Evolutionary conservation across 1,284 basidiomycete species (phyloP).

Genomic region (Moesziomyces parantarcticus): DNA sequence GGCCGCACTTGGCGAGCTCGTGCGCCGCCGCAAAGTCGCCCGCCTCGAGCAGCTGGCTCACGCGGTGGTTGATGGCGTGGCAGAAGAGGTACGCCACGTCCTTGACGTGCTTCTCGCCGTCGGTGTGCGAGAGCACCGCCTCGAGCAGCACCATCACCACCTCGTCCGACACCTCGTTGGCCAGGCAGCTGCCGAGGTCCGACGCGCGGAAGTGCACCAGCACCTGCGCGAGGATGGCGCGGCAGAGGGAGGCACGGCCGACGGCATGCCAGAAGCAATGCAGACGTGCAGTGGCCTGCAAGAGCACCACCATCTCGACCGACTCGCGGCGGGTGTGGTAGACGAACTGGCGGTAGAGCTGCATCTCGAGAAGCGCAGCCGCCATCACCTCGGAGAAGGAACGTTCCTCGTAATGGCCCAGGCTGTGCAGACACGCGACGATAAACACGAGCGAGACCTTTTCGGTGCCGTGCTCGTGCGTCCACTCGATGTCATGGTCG

Average conservation of each 20-base stretch:
- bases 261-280: constrained; percentile 10
- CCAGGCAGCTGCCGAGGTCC: neutral
- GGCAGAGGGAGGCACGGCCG: constrained; percentile 5
- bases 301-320: constrained; percentile 6
- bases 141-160: constrained; percentile 5
- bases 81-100: constrained; percentile 2
- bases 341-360: constrained; percentile 2
- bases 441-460: constrained; percentile 6
- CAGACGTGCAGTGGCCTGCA: constrained; percentile 1
- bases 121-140: neutral
- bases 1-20: constrained; percentile 8
- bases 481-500: constrained; percentile 5
- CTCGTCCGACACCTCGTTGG: constrained; percentile 2
- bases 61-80: constrained; percentile 7
- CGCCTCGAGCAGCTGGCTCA: constrained; percentile 1
- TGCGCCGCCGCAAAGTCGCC: constrained; percentile 6
- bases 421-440: constrained; percentile 6
- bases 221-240: neutral
- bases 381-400: constrained; percentile 10
- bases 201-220: constrained; percentile 5
- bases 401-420: constrained; percentile 1
- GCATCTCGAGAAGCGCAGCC: constrained; percentile 1
- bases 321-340: neutral
- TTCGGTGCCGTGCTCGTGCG: neutral
- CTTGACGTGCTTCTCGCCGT: constrained; percentile 5